phyloP scores from a whole-genome alignment of 768 basidiomycete species.

The Naganishia onofrii region DNA sequence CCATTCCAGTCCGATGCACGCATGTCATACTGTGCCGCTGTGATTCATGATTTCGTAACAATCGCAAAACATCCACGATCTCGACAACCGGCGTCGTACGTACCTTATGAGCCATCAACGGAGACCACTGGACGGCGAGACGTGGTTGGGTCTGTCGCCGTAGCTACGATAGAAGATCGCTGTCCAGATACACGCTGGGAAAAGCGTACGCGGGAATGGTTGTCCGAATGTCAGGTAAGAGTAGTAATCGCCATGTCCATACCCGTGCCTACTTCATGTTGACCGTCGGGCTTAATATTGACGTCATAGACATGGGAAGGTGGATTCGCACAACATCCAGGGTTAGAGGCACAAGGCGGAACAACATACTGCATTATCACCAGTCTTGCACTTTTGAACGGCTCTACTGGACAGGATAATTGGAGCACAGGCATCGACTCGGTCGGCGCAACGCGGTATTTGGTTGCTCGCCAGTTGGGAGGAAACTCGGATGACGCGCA shows the following conservation, averaged over 20 bases:
- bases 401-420: conserved; percentile 43
- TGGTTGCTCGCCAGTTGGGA: conserved; percentile 66
- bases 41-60: conserved; percentile 57
- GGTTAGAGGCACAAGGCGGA: conserved; percentile 84
- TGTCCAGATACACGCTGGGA: not conserved
- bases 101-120: not conserved
- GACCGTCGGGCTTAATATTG: not conserved
- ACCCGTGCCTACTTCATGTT: not conserved
- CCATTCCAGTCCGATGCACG: conserved; percentile 25
- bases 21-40: conserved; percentile 24
- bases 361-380: conserved; percentile 91
- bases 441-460: conserved; percentile 47
- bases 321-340: conserved; percentile 79
- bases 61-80: not conserved
- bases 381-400: conserved; percentile 45
- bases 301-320: conserved; percentile 77
- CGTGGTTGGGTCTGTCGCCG: not conserved
- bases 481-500: not conserved
- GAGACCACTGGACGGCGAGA: not conserved
- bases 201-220: conserved; percentile 58
- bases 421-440: not conserved
- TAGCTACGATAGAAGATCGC: not conserved
- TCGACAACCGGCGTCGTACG: not conserved
- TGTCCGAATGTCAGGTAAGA: conserved; percentile 70
- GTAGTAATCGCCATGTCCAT: not conserved